A percentile compares a stretch with the other conserved stretches of the same genome.
Evolutionary conservation across 768 basidiomycete genomes (phyloP).

Genomic region (Daedaleopsis sinensis): DNA sequence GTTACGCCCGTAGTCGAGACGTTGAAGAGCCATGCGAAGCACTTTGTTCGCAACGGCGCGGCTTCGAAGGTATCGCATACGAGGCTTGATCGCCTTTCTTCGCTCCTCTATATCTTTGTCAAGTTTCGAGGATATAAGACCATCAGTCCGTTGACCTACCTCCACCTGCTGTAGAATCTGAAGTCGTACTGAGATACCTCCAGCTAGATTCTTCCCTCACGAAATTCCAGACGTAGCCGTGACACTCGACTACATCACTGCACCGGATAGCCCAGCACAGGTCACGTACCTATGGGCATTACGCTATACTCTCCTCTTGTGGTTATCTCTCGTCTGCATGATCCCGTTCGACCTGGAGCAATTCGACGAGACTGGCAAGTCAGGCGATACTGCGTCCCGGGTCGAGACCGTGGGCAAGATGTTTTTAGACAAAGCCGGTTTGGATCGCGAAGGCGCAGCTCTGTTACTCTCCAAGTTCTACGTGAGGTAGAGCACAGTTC

Average conservation of each 20-base stretch:
- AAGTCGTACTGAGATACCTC: slow-evolving; percentile 8
- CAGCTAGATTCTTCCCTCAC: slow-evolving; percentile 95
- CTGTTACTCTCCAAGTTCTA: slow-evolving; percentile 82
- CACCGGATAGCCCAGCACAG: slow-evolving; percentile 46
- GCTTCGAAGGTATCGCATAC: slow-evolving; percentile 25
- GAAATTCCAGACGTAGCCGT: slow-evolving; percentile 81
- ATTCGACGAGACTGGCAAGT: slow-evolving; percentile 67
- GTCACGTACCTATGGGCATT: slow-evolving; percentile 68
- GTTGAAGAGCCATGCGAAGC: slow-evolving; percentile 58
- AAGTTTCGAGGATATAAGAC: slow-evolving; percentile 92
- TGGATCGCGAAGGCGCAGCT: slow-evolving; percentile 85
- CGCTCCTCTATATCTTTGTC: slow-evolving; percentile 76
- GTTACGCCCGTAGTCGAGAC: slow-evolving; percentile 72
- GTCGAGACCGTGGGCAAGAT: slow-evolving; percentile 63
- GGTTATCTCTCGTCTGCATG: slow-evolving; percentile 94
- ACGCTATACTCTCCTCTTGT: slow-evolving; percentile 83
- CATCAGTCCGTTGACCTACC: slow-evolving; percentile 56
- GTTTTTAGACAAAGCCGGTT: slow-evolving; percentile 67
- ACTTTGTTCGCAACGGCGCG: slow-evolving; percentile 14
- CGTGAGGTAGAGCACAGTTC: slow-evolving; percentile 56
- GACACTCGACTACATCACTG: slow-evolving; percentile 65
- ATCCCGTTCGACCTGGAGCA: slow-evolving; percentile 91
- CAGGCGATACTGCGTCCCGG: slow-evolving; percentile 53
- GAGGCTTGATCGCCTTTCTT: slow-evolving; percentile 52
- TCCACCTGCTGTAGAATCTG: slow-evolving; percentile 25